Conservation (phyloP, 768 basidiomycete genomes). For the Rhizopogon vinicolor region DNA sequence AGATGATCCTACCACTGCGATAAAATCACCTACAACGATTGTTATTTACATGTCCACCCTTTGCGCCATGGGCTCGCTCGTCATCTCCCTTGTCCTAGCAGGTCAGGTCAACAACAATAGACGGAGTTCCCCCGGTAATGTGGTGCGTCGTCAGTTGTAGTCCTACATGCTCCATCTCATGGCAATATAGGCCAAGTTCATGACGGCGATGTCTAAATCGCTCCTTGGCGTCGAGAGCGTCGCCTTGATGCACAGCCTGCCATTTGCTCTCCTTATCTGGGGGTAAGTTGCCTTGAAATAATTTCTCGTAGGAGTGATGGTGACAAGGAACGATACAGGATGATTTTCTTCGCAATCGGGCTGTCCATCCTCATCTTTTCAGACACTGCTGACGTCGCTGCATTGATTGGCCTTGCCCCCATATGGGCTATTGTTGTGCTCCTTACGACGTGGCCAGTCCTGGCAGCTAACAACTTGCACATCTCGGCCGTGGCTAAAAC, state of each 20-base stretch:
- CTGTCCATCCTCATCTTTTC: constrained; percentile 5
- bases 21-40: constrained; percentile 21
- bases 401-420: background rate
- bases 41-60: constrained; percentile 35
- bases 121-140: constrained; percentile 16
- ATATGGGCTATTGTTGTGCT: constrained; percentile 2
- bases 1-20: constrained; percentile 6
- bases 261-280: constrained; percentile 29
- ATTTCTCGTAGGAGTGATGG: too few relatives aligned
- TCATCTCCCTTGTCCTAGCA: constrained; percentile 32
- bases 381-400: background rate
- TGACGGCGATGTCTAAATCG: constrained; percentile 6
- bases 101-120: constrained; percentile 30
- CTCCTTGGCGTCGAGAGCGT: constrained; percentile 21
- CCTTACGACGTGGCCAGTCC: background rate
- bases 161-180: background rate
- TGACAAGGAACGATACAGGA: background rate
- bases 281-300: constrained; percentile 14
- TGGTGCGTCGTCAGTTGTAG: constrained; percentile 18
- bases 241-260: constrained; percentile 28
- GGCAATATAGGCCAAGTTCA: constrained; percentile 13
- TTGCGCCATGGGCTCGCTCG: constrained; percentile 28
- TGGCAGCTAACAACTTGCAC: background rate
- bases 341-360: constrained; percentile 7
- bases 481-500: background rate